Evolutionary conservation across 2,329 filamentous ascomycete species (phyloP).

Genomic region (Epichloe sp.): DNA sequence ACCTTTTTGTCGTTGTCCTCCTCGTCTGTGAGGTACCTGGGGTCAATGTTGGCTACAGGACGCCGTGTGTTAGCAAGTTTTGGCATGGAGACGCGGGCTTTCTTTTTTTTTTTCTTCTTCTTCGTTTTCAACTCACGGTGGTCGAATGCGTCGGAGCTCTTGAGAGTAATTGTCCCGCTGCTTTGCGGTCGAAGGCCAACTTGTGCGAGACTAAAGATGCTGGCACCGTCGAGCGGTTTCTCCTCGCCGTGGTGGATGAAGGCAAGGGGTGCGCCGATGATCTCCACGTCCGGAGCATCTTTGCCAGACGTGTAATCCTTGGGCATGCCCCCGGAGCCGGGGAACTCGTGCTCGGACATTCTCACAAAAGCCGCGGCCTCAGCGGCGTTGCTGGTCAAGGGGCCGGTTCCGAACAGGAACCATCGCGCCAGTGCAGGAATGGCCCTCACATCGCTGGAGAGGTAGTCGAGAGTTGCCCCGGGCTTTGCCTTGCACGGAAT

Average conservation of each 20-base stretch:
- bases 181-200: constrained; percentile 9
- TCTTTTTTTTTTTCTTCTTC: no score
- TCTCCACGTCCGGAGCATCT: constrained; percentile 9
- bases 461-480: constrained; percentile 8
- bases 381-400: constrained; percentile 9
- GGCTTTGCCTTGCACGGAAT: constrained; percentile 8
- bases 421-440: constrained; percentile 9
- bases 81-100: not conserved
- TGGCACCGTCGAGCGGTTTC: not conserved
- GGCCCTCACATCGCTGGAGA: constrained; percentile 6
- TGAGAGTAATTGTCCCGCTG: constrained; percentile 8
- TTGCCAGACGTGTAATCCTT: constrained; percentile 9
- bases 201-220: constrained; percentile 6
- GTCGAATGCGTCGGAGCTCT: constrained; percentile 8
- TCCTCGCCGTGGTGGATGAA: constrained; percentile 12
- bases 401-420: constrained; percentile 8
- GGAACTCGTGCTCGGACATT: constrained; percentile 6
- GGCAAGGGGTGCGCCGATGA: constrained; percentile 7
- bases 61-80: not conserved
- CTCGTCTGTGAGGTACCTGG: constrained; percentile 10
- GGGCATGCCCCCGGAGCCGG: constrained; percentile 2
- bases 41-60: constrained; percentile 9
- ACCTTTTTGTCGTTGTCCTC: constrained; percentile 10
- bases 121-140: constrained; percentile 7
- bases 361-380: constrained; percentile 10